A percentile compares a stretch with the other conserved stretches of the same genome.
These are phyloP conservation scores for Zygosaccharomyces pseudobailii DNA, from an alignment of 1,139 yeast genomes.

Conservation along the genomic window DNA sequence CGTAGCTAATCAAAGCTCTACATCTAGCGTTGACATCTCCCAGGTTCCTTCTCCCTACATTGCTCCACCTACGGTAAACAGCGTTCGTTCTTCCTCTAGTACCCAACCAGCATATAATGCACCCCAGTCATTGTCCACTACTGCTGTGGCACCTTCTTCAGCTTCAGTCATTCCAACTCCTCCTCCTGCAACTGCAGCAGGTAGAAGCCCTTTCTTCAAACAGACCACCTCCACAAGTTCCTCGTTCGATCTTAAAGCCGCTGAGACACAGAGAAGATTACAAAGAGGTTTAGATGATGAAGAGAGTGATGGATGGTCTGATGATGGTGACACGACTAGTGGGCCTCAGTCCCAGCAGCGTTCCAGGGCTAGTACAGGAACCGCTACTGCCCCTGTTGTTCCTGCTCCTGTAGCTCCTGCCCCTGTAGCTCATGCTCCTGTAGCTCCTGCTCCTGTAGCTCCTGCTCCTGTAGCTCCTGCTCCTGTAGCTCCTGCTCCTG, in stretches of 20 bases:
- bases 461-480: slow-evolving; percentile 37
- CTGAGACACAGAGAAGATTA: slow-evolving; percentile 59
- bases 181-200: slow-evolving; percentile 11
- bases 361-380: slow-evolving; percentile 13
- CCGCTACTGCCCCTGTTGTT: slow-evolving; percentile 12
- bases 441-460: slow-evolving; percentile 37
- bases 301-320: slow-evolving; percentile 54
- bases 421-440: slow-evolving; percentile 44
- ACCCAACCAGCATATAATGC: background rate
- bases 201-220: slow-evolving; percentile 45
- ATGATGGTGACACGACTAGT: slow-evolving; percentile 47
- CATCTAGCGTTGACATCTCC: slow-evolving; percentile 24
- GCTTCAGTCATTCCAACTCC: background rate
- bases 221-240: slow-evolving; percentile 31
- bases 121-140: background rate
- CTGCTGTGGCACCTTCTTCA: background rate
- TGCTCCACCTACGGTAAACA: slow-evolving; percentile 13
- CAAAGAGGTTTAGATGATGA: slow-evolving; percentile 52
- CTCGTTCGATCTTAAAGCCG: slow-evolving; percentile 48
- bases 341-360: slow-evolving; percentile 30
- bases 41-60: slow-evolving; percentile 3
- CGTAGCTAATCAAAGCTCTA: background rate
- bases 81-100: slow-evolving; percentile 9
- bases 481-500: slow-evolving; percentile 42
- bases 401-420: slow-evolving; percentile 39